Percentiles rank a stretch among this genome's conserved stretches.
Conservation (phyloP, 495 filamentous ascomycete species). For the Xylaria intraflava region DNA sequence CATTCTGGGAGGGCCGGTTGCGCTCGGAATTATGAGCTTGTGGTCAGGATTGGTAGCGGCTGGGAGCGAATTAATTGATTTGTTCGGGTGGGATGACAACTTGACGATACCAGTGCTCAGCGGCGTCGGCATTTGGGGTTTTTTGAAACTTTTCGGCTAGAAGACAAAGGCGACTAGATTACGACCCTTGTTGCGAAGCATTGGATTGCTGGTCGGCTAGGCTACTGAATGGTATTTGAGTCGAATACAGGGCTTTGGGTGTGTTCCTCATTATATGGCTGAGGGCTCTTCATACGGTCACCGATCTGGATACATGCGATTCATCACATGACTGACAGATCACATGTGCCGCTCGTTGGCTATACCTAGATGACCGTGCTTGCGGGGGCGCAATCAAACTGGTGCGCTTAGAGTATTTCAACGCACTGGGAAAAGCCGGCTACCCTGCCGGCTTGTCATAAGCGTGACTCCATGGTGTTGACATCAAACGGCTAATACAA, state of each 20-base stretch:
- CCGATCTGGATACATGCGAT: conserved; percentile 2
- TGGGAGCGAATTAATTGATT: conserved; percentile 81
- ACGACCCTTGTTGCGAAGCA: conserved; percentile 1
- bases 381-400: background rate
- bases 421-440: background rate
- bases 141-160: conserved; percentile 84
- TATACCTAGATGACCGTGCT: background rate
- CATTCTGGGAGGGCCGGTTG: conserved; percentile 58
- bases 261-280: background rate
- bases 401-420: conserved; percentile 4
- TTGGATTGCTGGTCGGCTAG: background rate
- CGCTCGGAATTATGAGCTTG: conserved; percentile 77
- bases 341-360: background rate
- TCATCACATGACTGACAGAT: conserved; percentile 1
- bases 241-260: background rate
- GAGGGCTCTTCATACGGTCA: background rate
- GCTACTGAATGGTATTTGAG: background rate
- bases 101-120: conserved; percentile 91
- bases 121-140: conserved; percentile 84
- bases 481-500: background rate
- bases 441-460: background rate
- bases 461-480: background rate
- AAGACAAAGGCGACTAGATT: conserved; percentile 7
- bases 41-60: conserved; percentile 83
- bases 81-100: conserved; percentile 95